Base-by-base conservation (phyloP, 192 early-diverging fungal genomes). In the Umbelopsis sp. region DNA sequence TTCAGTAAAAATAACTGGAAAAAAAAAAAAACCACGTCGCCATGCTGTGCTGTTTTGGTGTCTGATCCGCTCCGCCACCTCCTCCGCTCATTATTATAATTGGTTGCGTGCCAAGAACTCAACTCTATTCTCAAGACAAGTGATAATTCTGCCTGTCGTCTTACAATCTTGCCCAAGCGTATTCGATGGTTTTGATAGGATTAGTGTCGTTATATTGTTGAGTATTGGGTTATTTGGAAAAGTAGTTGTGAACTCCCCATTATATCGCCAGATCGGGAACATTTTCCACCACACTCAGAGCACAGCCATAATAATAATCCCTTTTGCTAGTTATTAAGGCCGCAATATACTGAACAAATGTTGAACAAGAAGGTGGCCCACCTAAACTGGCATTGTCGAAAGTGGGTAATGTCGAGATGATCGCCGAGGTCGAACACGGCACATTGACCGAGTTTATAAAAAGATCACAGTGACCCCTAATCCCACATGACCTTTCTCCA, bases 1-100 rank as follows among this genome's bases (percentile, higher is more conserved):
- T 49, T 14, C 17, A 26, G 29, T 67, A 50, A 43, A 38, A 68
- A 71, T 50, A 59, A 76, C 49, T 26, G 65, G 50, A 11, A 41
- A 53, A 17, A 67, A 21, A 38, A 49, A n/a, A 49, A 49, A 49
- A 49, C 47, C 5, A 9, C 47, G 47, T 21, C 20, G 8, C 47
- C n/a, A n/a, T 49, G 47, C 47, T 49, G 47, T 17, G 10, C 45
- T 70, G 12, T 62, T 26, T 29, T 34, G 25, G 21, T 16, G 24
- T 54, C 25, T 54, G 52, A 54, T 54, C 52, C 31, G 56, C 56
- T 62, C 56, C 56, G 26, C 56, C 56, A 34, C 56, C 31, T 34
- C 47, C 47, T 49, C 47, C 47, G 47, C 47, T 21, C 4, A 17
- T n/a, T 16, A 49, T 49, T 49, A 41, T 41, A 41, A 41, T 41